Base-by-base conservation (phyloP, 148 eudicot species). In the Heliosperma pusillum region DNA sequence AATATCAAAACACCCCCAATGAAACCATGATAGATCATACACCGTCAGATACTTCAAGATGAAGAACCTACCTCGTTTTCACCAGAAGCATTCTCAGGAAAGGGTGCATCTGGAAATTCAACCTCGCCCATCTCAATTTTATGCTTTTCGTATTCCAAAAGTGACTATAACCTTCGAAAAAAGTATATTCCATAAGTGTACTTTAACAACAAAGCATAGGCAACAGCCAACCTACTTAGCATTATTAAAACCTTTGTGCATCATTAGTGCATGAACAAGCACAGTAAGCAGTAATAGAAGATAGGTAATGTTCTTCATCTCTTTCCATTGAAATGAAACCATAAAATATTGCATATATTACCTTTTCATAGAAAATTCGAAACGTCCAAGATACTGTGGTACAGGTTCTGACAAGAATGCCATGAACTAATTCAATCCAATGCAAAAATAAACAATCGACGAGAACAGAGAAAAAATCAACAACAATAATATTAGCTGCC, bases 341-440 rank as follows among this genome's bases (percentile, higher is more conserved):
- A 16, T 44, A 57, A 66, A 15, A 25, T 2, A 77, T 55, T 63
- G 56, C 10, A 62, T 63, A 40, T 50, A 74, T 73, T 82, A 90
- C 98, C 97, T 95, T 95, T 87, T 94, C 98, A 67, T 94, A 94
- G 81, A 94, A 92, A 74, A 87, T 89, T 44, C 98, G 97, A 77
- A 94, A 92, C 67, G 98, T 92, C 97, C 97, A 95, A 55, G 98
- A 92, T 42, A 90, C 87, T 21, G 97, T 95, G 62, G 98, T 95
- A 85, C 97, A 95, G 22, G 98, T 95, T 94, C 98, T 95, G 89
- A 57, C 3, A 71, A 80, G 66, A 36, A 70, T 22, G 30, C 8
- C 44, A 65, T 22, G 9, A 16, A 66, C 70, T 45, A 69, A 3
- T 24, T 22, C 24, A 6, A 36, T 74, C 22, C 55, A 17, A 74